A percentile compares a stretch with the other conserved stretches of the same genome.
Conservation (phyloP, 768 basidiomycete genomes). For the Leucocoprinus birnbaumii region DNA sequence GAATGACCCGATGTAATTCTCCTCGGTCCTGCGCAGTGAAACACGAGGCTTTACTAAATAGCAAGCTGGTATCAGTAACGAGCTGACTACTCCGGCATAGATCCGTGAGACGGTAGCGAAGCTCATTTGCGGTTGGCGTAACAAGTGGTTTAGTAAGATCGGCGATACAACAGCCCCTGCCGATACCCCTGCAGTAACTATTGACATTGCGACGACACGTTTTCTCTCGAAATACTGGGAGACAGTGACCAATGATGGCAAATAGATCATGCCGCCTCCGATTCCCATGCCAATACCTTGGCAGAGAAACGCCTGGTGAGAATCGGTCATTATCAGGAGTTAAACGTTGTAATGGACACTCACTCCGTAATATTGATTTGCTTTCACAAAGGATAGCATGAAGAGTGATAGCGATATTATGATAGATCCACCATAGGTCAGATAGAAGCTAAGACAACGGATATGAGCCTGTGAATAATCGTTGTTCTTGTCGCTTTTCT, state of each 20-base stretch:
- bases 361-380: too few species aligned
- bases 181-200: slow-evolving; percentile 14
- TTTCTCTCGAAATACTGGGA: slow-evolving; percentile 39
- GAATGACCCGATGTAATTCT: slow-evolving; percentile 3
- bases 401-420: too few species aligned
- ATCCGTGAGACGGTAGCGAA: slow-evolving; percentile 9
- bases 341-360: too few species aligned
- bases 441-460: too few species aligned
- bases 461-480: too few species aligned
- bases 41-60: slow-evolving; percentile 23
- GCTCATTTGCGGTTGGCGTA: slow-evolving; percentile 30
- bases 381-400: too few species aligned
- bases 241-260: slow-evolving; percentile 36
- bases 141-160: slow-evolving; percentile 44
- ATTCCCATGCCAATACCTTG: slow-evolving; percentile 43
- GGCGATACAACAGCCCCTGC: slow-evolving; percentile 33
- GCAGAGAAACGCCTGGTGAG: slow-evolving; percentile 33
- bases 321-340: too few species aligned
- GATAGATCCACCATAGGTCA: too few species aligned
- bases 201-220: slow-evolving; percentile 39
- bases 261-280: slow-evolving; percentile 34
- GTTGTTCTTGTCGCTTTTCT: too few species aligned
- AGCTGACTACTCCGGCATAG: slow-evolving; percentile 7
- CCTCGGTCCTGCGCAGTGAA: slow-evolving; percentile 25
- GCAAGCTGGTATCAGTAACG: slow-evolving; percentile 12